A percentile compares a stretch with the other conserved stretches of the same genome.
Evolutionary conservation across 2,329 filamentous ascomycete genomes (phyloP).

Genomic region (Phyllosticta citrichinensis): DNA sequence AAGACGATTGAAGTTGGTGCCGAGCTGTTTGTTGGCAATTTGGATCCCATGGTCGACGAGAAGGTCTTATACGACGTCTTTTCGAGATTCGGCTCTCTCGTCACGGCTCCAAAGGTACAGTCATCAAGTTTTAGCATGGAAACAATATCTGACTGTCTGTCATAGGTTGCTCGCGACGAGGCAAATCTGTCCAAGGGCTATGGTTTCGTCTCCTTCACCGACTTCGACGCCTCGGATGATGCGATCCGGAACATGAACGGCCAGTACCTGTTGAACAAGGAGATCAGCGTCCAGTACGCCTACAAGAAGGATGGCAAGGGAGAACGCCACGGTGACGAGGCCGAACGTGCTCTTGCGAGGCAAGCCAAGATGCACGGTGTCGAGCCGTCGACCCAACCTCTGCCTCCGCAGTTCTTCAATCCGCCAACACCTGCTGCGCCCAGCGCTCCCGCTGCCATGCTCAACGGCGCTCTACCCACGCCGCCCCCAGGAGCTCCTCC

Average conservation of each 20-base stretch:
- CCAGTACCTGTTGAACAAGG: conserved; percentile 94
- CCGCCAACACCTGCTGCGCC: conserved; percentile 26
- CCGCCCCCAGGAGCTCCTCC: conserved; percentile 27
- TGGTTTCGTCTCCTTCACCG: conserved; percentile 85
- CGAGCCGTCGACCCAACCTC: conserved; percentile 64
- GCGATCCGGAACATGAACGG: conserved; percentile 89
- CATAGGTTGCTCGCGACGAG: conserved; percentile 68
- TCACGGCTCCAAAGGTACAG: conserved; percentile 72
- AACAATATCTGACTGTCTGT: neutral
- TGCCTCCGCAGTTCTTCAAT: conserved; percentile 63
- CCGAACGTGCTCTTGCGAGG: conserved; percentile 81
- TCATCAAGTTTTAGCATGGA: too few species aligned
- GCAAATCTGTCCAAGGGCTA: conserved; percentile 86
- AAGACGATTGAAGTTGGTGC: conserved; percentile 88
- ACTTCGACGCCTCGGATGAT: conserved; percentile 88
- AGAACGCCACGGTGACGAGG: conserved; percentile 88
- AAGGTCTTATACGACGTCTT: conserved; percentile 95
- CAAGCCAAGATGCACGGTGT: conserved; percentile 94
- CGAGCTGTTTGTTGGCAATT: conserved; percentile 92
- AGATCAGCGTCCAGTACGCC: conserved; percentile 92
- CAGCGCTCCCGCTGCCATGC: conserved; percentile 35
- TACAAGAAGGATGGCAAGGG: conserved; percentile 99
- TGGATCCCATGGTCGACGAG: conserved; percentile 90
- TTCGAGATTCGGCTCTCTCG: conserved; percentile 76
- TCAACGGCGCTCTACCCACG: conserved; percentile 25